phyloP scores from a whole-genome alignment of 306 rosid species.

The Gastrolobium villosum region DNA sequence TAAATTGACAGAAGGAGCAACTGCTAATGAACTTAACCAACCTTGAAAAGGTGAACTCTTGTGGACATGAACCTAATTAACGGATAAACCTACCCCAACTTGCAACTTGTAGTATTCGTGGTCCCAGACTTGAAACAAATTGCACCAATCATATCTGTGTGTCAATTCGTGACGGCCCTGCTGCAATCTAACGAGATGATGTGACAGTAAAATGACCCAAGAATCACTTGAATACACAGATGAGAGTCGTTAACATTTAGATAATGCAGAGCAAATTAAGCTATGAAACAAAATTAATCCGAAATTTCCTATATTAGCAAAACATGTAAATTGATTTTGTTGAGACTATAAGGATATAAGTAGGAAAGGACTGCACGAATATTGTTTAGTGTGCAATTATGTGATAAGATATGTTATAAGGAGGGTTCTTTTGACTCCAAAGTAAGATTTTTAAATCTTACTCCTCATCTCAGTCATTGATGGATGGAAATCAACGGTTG shows the following conservation, averaged over 20 bases:
- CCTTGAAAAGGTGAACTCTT: slow-evolving; percentile 25
- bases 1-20: not conserved
- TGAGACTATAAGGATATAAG: no score
- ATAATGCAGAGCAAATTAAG: slow-evolving; percentile 4
- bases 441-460: no score
- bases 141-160: not conserved
- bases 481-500: no score
- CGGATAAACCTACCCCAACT: not conserved
- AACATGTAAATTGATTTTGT: slow-evolving; percentile 11
- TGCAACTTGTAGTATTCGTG: slow-evolving; percentile 32
- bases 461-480: no score
- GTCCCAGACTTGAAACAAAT: slow-evolving; percentile 28
- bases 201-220: not conserved
- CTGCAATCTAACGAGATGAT: slow-evolving; percentile 28
- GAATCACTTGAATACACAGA: slow-evolving; percentile 33
- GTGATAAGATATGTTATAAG: no score
- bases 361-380: no score
- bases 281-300: not conserved
- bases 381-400: no score
- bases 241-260: slow-evolving; percentile 33
- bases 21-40: slow-evolving; percentile 15
- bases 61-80: not conserved
- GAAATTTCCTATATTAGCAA: not conserved
- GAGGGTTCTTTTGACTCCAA: no score
- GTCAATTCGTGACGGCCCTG: slow-evolving; percentile 35